phyloP scores from a whole-genome alignment of 331 rosid genomes.

The Pyracantha coccinea region DNA sequence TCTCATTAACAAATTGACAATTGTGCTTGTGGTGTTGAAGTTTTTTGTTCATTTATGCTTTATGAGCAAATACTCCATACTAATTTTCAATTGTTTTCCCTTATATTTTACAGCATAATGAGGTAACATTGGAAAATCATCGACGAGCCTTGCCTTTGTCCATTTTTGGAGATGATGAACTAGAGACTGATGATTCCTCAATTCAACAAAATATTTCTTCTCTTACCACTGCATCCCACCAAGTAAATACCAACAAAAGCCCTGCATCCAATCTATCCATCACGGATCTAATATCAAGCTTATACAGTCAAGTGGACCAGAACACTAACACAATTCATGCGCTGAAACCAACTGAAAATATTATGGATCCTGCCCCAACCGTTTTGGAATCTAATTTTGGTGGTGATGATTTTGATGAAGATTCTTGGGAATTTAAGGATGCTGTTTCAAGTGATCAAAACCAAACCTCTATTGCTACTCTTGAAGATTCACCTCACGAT shows the following conservation, averaged over 20 bases:
- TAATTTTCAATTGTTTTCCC: not conserved
- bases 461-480: conserved; percentile 24
- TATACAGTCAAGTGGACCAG: conserved; percentile 66
- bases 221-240: conserved; percentile 21
- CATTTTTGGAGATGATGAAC: conserved; percentile 62
- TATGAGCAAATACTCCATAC: not conserved
- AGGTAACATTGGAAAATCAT: conserved; percentile 20
- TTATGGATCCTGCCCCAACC: conserved; percentile 12
- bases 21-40: not conserved
- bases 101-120: conserved; percentile 39
- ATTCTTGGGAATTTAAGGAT: conserved; percentile 70
- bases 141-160: conserved; percentile 71
- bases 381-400: conserved; percentile 31
- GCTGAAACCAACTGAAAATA: conserved; percentile 36
- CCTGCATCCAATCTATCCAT: conserved; percentile 45
- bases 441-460: conserved; percentile 32
- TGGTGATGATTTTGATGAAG: conserved; percentile 54
- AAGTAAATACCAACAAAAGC: conserved; percentile 21
- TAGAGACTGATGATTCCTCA: conserved; percentile 35
- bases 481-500: conserved; percentile 24
- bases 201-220: conserved; percentile 34
- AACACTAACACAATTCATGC: conserved; percentile 25
- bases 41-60: not conserved
- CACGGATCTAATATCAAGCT: conserved; percentile 67
- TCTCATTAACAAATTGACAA: not conserved